Evolutionary conservation across 2,329 filamentous ascomycete genomes (phyloP).

Genomic region (Calonectria pauciramosa): DNA sequence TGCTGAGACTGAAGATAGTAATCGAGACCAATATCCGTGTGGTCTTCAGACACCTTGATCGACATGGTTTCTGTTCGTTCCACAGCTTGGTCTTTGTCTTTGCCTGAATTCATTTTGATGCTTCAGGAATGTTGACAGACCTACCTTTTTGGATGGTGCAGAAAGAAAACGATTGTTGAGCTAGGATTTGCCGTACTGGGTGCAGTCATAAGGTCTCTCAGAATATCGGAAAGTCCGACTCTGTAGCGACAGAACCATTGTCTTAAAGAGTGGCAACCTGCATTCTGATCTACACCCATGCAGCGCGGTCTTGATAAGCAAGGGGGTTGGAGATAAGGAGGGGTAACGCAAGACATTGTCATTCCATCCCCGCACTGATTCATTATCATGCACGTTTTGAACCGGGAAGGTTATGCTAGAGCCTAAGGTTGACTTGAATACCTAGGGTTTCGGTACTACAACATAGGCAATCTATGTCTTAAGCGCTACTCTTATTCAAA

Average conservation of each 20-base stretch:
- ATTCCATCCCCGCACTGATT: background rate
- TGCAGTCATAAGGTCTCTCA: background rate
- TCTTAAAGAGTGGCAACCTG: background rate
- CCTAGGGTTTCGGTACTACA: background rate
- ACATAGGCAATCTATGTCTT: background rate
- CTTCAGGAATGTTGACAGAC: background rate
- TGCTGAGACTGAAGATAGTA: conserved; percentile 29
- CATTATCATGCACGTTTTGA: background rate
- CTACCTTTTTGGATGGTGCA: background rate
- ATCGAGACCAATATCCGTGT: conserved; percentile 16
- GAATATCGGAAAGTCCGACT: background rate
- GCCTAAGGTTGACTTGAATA: background rate
- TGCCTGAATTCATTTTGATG: background rate
- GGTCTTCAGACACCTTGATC: conserved; percentile 28
- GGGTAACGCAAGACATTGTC: background rate
- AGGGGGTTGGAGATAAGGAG: background rate
- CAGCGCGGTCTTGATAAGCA: conserved; percentile 6
- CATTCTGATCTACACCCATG: background rate
- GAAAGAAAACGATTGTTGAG: background rate
- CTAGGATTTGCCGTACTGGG: no score
- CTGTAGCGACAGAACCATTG: background rate
- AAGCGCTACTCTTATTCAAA: background rate
- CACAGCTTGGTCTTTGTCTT: background rate
- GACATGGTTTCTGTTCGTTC: background rate
- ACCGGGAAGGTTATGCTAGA: background rate